Conservation (phyloP, 2,329 filamentous ascomycete species). For the Aspergillus sp. region DNA sequence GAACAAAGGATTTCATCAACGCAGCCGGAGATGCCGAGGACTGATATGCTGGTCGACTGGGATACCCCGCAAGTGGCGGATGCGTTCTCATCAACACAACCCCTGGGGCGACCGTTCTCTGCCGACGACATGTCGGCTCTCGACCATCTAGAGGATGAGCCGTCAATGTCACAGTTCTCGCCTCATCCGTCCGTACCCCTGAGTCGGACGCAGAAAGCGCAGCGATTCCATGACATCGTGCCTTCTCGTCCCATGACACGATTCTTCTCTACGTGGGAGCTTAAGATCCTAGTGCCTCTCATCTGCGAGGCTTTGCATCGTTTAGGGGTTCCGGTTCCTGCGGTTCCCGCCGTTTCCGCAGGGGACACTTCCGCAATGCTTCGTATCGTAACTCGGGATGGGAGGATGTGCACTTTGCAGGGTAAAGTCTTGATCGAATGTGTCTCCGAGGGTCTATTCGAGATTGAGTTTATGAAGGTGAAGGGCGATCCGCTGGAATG, state of each 20-base stretch:
- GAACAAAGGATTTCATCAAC: conserved; percentile 69
- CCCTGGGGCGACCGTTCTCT: conserved; percentile 39
- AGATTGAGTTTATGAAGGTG: conserved; percentile 88
- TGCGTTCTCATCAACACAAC: conserved; percentile 51
- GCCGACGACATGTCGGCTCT: conserved; percentile 49
- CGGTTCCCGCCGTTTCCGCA: conserved; percentile 47
- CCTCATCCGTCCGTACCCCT: conserved; percentile 75
- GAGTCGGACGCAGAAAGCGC: conserved; percentile 84
- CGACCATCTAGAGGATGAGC: conserved; percentile 78
- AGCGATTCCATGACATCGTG: conserved; percentile 86
- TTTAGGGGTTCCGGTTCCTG: conserved; percentile 74
- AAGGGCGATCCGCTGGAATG: conserved; percentile 97
- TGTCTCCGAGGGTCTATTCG: conserved; percentile 64
- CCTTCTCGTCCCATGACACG: conserved; percentile 84
- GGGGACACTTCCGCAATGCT: conserved; percentile 62
- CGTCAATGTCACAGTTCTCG: conserved; percentile 81
- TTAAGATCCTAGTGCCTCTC: conserved; percentile 74
- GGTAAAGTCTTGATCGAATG: conserved; percentile 49
- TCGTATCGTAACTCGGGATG: conserved; percentile 70
- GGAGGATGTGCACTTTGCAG: conserved; percentile 48
- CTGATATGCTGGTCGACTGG: conserved; percentile 82
- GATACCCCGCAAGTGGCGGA: conserved; percentile 67
- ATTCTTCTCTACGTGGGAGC: conserved; percentile 83
- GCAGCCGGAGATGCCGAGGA: conserved; percentile 77
- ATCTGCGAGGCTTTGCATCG: conserved; percentile 79